A percentile compares a stretch with the other conserved stretches of the same genome.
Evolutionary conservation across 768 basidiomycete species (phyloP).

Genomic region (Phylloporus sp.): DNA sequence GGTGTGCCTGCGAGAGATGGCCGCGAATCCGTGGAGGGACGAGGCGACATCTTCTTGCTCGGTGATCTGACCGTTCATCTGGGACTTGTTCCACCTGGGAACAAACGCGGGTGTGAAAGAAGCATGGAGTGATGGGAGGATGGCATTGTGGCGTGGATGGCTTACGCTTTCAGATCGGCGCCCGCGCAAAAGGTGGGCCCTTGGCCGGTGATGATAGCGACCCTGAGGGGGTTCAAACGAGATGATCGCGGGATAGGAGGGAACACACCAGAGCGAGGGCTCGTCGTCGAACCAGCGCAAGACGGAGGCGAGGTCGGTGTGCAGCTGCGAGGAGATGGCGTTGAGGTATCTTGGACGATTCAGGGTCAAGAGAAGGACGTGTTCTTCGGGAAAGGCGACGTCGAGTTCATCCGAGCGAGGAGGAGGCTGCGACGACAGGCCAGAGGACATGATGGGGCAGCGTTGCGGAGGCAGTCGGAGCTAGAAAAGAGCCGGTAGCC

Average conservation of each 20-base stretch:
- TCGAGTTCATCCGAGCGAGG: slow-evolving; percentile 36
- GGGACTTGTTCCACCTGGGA: slow-evolving; percentile 56
- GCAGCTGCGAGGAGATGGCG: slow-evolving; percentile 64
- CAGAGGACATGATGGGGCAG: slow-evolving; percentile 2
- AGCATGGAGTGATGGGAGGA: neutral
- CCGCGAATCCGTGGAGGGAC: slow-evolving; percentile 61
- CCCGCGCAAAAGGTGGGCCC: slow-evolving; percentile 78
- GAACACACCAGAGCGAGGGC: slow-evolving; percentile 63
- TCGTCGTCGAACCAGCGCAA: slow-evolving; percentile 76
- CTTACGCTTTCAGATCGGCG: slow-evolving; percentile 72
- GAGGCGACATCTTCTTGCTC: slow-evolving; percentile 42
- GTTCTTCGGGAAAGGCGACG: slow-evolving; percentile 43
- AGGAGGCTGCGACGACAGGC: slow-evolving; percentile 14
- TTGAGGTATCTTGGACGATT: slow-evolving; percentile 74
- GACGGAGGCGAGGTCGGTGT: slow-evolving; percentile 45
- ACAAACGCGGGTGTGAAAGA: neutral
- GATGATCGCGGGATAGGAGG: neutral
- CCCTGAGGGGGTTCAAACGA: slow-evolving; percentile 41
- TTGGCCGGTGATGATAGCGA: slow-evolving; percentile 67
- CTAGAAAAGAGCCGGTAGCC: too few relatives aligned
- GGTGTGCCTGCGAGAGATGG: slow-evolving; percentile 60
- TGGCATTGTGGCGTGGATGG: slow-evolving; percentile 7
- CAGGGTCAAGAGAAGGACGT: slow-evolving; percentile 51
- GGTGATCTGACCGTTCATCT: slow-evolving; percentile 39
- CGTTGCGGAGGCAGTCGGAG: neutral